These are phyloP conservation scores for Cryptosporidium andersoni DNA, from an alignment of 169 alveolate species.

Conservation along the genomic window DNA sequence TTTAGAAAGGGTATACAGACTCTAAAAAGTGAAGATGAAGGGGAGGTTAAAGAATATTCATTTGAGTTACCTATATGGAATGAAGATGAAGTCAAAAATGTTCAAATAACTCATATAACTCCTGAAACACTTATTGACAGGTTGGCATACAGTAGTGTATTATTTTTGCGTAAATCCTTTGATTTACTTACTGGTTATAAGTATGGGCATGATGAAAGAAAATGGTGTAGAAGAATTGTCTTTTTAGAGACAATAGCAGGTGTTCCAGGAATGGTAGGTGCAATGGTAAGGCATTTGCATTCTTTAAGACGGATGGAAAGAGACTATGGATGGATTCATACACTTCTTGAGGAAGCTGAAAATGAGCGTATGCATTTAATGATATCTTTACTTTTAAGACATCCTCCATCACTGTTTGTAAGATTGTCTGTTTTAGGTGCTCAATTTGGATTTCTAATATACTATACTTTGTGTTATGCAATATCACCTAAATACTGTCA, in stretches of 20 bases:
- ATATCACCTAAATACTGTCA: slow-evolving; percentile 78
- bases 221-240: slow-evolving; percentile 75
- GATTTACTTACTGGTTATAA: slow-evolving; percentile 73
- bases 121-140: slow-evolving; percentile 76
- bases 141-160: slow-evolving; percentile 74
- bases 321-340: slow-evolving; percentile 81
- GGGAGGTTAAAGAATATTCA: neutral
- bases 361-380: slow-evolving; percentile 80
- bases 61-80: slow-evolving; percentile 73
- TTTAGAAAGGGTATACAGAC: no score
- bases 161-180: slow-evolving; percentile 65
- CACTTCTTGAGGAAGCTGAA: slow-evolving; percentile 80
- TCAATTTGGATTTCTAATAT: slow-evolving; percentile 75
- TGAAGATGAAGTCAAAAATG: slow-evolving; percentile 71
- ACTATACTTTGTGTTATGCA: slow-evolving; percentile 73
- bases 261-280: slow-evolving; percentile 80
- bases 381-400: slow-evolving; percentile 72
- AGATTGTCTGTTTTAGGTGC: slow-evolving; percentile 76
- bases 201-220: slow-evolving; percentile 65
- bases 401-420: slow-evolving; percentile 69
- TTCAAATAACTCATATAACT: slow-evolving; percentile 66
- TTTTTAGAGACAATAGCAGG: slow-evolving; percentile 79
- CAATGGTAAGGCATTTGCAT: slow-evolving; percentile 75
- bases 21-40: no score
- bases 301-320: slow-evolving; percentile 75